Base-by-base conservation (phyloP, 2,329 filamentous ascomycete genomes). In the Cordyceps fumosorosea region DNA sequence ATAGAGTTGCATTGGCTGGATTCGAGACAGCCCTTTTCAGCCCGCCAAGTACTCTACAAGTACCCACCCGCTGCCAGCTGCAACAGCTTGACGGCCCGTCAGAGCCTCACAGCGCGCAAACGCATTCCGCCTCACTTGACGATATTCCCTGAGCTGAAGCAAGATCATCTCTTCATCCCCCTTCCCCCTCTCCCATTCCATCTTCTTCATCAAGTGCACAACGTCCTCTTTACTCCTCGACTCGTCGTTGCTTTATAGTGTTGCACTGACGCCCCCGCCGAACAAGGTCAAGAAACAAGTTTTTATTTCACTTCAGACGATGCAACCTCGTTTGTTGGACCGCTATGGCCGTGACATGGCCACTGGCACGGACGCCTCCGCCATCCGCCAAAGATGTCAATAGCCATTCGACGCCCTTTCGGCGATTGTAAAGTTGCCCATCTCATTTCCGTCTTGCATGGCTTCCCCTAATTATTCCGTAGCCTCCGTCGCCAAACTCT, bases 281-380 rank as follows among this genome's bases (percentile, higher is more conserved):
- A 59, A 59, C 56, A 59, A 59, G 55, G 56, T 37, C 34, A n/a
- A 52, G 34, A 59, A 52, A 58, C 20, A 60, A 44, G 37, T 52
- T 51, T 52, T 52, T 53, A 34, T 32, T 18, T 22, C 16, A 45
- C 48, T 53, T 53, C 24, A 45, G 48, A 53, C 57, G 57, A 60
- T 47, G 48, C 20, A 47, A 45, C 56, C 47, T 42, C 24, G 22
- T n/a, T 48, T 29, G 7, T 12, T 37, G 48, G 11, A 34, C 45
- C 47, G 8, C 16, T 37, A 20, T 40, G 18, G 16, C 44, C 26
- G 14, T 11, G 29, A 32, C 29, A 16, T 16, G 37, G 5, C 37
- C 37, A 40, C 1, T 54, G 22, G 56, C 56, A 59, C 56, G 47
- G 56, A 37, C 47, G 48, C 47, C 34, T 51, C 56, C 45, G 45